Evolutionary conservation across 192 early-diverging fungal genomes (phyloP).

Genomic region (Gryganskiella cystojenkinii): DNA sequence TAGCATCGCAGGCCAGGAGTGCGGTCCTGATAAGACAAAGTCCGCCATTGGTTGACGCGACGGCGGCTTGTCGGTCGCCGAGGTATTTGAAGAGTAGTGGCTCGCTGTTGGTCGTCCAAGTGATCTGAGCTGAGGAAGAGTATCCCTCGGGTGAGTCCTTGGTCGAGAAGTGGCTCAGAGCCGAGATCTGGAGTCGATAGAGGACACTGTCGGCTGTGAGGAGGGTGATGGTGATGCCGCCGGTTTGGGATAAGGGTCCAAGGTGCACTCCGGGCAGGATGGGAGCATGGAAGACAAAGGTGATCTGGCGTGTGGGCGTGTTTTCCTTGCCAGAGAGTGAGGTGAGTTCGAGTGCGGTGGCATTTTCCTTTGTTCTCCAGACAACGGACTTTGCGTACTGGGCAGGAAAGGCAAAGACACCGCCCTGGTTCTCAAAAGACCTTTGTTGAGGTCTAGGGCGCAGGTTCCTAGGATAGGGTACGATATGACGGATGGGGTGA

Average conservation of each 20-base stretch:
- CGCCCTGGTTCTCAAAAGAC: slow-evolving; percentile 33
- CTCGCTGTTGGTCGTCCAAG: slow-evolving; percentile 6
- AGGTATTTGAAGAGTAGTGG: slow-evolving; percentile 32
- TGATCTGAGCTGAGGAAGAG: slow-evolving; percentile 19
- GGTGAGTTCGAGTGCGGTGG: slow-evolving; percentile 25
- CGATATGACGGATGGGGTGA: slow-evolving; percentile 17
- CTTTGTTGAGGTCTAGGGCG: background rate
- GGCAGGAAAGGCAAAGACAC: slow-evolving; percentile 39
- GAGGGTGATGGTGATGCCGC: slow-evolving; percentile 33
- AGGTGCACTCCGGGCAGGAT: slow-evolving; percentile 38
- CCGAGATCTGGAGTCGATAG: slow-evolving; percentile 30
- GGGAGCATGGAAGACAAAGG: slow-evolving; percentile 42
- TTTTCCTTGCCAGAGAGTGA: slow-evolving; percentile 47
- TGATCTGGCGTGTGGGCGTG: slow-evolving; percentile 28
- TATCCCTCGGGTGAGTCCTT: slow-evolving; percentile 21
- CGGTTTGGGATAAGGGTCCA: slow-evolving; percentile 17
- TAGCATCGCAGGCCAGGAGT: slow-evolving; percentile 27
- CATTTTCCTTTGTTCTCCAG: slow-evolving; percentile 43
- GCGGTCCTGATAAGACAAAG: slow-evolving; percentile 29
- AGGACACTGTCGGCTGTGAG: slow-evolving; percentile 41
- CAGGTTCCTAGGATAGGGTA: slow-evolving; percentile 16
- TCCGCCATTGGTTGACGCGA: slow-evolving; percentile 7
- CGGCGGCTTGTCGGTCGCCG: slow-evolving; percentile 35
- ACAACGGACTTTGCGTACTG: slow-evolving; percentile 43
- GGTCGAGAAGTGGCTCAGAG: slow-evolving; percentile 32